These are phyloP conservation scores for Aureobasidium mangrovei DNA, from an alignment of 2,329 filamentous ascomycete genomes.

Conservation along the genomic window DNA sequence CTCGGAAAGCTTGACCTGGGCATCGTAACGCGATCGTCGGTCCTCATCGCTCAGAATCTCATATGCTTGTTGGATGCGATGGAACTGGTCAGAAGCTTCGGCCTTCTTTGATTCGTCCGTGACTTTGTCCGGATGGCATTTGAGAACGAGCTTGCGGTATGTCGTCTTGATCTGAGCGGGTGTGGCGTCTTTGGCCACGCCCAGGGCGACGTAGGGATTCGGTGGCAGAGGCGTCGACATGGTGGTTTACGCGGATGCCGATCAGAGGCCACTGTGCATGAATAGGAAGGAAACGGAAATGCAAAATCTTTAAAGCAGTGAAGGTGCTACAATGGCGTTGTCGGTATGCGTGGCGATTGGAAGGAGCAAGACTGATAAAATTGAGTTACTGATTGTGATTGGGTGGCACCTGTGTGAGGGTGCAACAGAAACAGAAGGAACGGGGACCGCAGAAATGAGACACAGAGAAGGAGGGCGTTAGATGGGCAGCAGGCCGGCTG, in stretches of 20 bases:
- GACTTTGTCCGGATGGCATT: conserved; percentile 59
- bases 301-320: background rate
- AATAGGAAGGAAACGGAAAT: background rate
- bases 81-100: conserved; percentile 77
- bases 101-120: conserved; percentile 58
- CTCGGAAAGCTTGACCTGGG: conserved; percentile 58
- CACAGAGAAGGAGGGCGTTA: background rate
- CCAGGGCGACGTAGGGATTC: conserved; percentile 79
- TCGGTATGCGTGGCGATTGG: conserved; percentile 2
- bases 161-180: conserved; percentile 76
- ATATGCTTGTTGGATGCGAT: conserved; percentile 86
- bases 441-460: background rate
- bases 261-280: background rate
- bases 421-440: conserved; percentile 2
- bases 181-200: conserved; percentile 60
- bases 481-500: background rate
- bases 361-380: background rate
- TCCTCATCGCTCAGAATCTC: conserved; percentile 76
- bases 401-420: background rate
- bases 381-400: conserved; percentile 4
- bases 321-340: background rate
- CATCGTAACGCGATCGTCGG: conserved; percentile 67
- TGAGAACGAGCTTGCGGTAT: conserved; percentile 84
- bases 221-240: conserved; percentile 42
- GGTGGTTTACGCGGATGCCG: conserved; percentile 12